A percentile compares a stretch with the other conserved stretches of the same genome.
Conservation (phyloP, 140 eudicot genomes). For the Senecio squalidus region DNA sequence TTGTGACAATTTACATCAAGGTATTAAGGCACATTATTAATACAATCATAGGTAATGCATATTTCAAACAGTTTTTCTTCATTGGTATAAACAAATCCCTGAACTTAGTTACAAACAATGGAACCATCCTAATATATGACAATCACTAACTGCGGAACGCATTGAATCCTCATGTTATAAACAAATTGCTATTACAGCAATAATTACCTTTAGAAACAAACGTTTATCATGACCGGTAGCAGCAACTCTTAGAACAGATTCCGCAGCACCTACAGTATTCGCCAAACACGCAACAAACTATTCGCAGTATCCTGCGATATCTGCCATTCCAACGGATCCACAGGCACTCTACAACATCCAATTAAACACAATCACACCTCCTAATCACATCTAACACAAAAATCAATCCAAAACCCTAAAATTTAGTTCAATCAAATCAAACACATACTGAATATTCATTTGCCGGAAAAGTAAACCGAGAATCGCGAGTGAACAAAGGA, state of each 20-base stretch:
- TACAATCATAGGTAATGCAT: too few species aligned
- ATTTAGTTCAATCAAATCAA: not conserved
- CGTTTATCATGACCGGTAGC: slow-evolving; percentile 97
- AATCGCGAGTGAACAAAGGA: slow-evolving; percentile 85
- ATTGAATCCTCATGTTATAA: too few species aligned
- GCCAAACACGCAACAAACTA: slow-evolving; percentile 75
- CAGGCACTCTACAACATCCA: slow-evolving; percentile 58
- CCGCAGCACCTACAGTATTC: slow-evolving; percentile 94
- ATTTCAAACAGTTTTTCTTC: too few species aligned
- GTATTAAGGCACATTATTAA: too few species aligned
- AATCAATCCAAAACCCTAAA: not conserved
- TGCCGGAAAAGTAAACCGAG: slow-evolving; percentile 98
- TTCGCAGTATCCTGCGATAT: slow-evolving; percentile 92
- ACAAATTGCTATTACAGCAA: not conserved
- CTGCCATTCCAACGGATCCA: slow-evolving; percentile 97
- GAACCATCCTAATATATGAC: too few species aligned
- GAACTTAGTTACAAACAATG: too few species aligned
- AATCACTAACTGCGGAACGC: too few species aligned
- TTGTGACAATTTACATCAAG: too few species aligned
- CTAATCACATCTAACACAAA: not conserved
- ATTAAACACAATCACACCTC: not conserved
- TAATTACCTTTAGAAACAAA: slow-evolving; percentile 69
- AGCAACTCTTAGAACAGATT: slow-evolving; percentile 94
- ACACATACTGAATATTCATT: slow-evolving; percentile 60
- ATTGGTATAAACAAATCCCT: too few species aligned